A percentile compares a stretch with the other conserved stretches of the same genome.
These are phyloP conservation scores for Lipomyces chichibuensis DNA, from an alignment of 805 yeast genomes.

Conservation along the genomic window DNA sequence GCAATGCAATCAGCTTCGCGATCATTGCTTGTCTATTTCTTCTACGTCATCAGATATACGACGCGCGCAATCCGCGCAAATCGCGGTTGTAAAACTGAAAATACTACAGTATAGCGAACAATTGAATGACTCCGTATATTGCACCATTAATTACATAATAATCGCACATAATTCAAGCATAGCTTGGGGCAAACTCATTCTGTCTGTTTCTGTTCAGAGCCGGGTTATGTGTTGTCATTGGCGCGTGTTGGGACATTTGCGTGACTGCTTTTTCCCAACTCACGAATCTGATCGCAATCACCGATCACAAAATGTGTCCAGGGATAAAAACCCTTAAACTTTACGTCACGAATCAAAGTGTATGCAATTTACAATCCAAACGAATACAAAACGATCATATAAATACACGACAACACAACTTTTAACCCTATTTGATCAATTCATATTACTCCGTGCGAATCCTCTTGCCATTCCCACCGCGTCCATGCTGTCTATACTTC, in stretches of 20 bases:
- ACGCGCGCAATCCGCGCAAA: neutral
- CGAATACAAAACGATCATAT: neutral
- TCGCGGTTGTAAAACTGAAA: neutral
- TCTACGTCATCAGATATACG: neutral
- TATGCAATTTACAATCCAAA: neutral
- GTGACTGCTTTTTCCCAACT: slow-evolving; percentile 27
- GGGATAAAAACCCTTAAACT: neutral
- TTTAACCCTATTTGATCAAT: neutral
- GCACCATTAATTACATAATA: neutral
- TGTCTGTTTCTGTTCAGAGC: too few species aligned
- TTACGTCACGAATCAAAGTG: too few species aligned
- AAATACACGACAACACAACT: neutral
- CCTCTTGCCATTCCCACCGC: slow-evolving; percentile 10
- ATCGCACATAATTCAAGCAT: neutral
- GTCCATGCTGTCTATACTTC: slow-evolving; percentile 17
- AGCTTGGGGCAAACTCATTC: neutral
- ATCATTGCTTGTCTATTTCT: neutral
- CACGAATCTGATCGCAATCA: slow-evolving; percentile 6
- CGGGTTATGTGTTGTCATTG: neutral
- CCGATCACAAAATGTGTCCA: neutral
- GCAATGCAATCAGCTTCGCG: neutral
- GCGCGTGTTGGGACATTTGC: neutral
- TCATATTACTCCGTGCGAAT: slow-evolving; percentile 5
- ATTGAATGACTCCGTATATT: neutral
- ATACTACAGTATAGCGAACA: neutral